phyloP scores from a whole-genome alignment of 2,329 filamentous ascomycete species.

The Neopestalotiopsis sp. region DNA sequence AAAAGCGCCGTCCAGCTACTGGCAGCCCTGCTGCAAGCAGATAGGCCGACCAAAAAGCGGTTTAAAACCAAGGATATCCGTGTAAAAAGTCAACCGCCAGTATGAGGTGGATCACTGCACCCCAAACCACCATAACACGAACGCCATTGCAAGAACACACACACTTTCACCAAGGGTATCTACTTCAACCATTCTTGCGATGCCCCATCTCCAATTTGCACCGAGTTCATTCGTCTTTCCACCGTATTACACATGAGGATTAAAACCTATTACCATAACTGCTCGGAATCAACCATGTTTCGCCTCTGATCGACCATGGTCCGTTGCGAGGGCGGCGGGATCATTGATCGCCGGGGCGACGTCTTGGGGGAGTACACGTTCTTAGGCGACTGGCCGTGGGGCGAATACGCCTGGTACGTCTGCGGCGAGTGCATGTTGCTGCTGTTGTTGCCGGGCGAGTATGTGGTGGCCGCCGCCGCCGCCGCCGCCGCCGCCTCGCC shows the following conservation, averaged over 20 bases:
- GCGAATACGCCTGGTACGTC: background rate
- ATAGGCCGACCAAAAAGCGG: background rate
- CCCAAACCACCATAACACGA: background rate
- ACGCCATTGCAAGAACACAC: background rate
- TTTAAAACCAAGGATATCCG: background rate
- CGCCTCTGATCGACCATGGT: conserved; percentile 31
- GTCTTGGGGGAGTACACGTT: conserved; percentile 13
- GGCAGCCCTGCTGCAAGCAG: background rate
- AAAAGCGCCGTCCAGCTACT: background rate
- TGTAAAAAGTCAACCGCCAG: background rate
- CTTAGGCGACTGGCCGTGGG: background rate
- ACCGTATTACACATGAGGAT: background rate
- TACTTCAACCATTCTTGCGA: background rate
- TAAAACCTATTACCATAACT: conserved; percentile 33
- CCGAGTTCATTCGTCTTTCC: background rate
- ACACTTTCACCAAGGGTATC: background rate
- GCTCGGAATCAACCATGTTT: conserved; percentile 35
- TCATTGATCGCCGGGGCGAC: conserved; percentile 9
- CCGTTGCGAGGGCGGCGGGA: conserved; percentile 20
- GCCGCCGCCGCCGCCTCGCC: conserved; percentile 4
- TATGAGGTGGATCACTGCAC: background rate
- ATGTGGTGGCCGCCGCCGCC: too few species aligned
- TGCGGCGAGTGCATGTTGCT: conserved; percentile 14
- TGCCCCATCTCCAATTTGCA: too few species aligned
- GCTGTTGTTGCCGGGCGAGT: conserved; percentile 19